Evolutionary conservation across 306 rosid species (phyloP).

Genomic region (Carpinus fangiana): DNA sequence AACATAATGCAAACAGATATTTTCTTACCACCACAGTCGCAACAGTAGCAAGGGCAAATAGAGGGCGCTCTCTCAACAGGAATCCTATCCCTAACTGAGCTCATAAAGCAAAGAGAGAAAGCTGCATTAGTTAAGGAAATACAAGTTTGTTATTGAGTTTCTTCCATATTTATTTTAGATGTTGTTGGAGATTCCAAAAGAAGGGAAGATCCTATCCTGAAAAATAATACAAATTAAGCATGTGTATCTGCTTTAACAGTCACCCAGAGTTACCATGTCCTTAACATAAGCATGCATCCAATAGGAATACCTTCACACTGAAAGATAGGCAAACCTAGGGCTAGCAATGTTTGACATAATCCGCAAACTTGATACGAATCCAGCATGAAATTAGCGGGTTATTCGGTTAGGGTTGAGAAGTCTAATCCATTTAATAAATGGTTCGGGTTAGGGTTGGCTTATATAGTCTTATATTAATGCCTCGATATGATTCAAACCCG

Average conservation of each 20-base stretch:
- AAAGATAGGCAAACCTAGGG: background rate
- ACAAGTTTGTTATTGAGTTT: background rate
- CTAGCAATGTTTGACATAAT: too few relatives aligned
- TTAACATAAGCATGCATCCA: background rate
- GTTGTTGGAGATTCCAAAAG: background rate
- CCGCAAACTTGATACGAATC: too few relatives aligned
- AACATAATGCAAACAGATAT: background rate
- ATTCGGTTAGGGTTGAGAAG: too few relatives aligned
- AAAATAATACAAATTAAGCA: background rate
- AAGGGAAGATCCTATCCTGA: background rate
- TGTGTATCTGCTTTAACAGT: background rate
- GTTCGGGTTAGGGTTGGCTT: too few relatives aligned
- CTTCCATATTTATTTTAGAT: background rate
- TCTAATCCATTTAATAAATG: too few relatives aligned
- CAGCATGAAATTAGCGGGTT: too few relatives aligned
- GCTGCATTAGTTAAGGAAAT: slow-evolving; percentile 13
- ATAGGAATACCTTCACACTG: background rate
- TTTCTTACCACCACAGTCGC: slow-evolving; percentile 60
- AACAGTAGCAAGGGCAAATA: slow-evolving; percentile 63
- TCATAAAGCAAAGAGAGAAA: slow-evolving; percentile 13
- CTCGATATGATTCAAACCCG: too few relatives aligned
- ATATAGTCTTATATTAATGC: too few relatives aligned
- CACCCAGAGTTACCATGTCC: background rate
- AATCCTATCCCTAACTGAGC: slow-evolving; percentile 60
- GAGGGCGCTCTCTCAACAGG: slow-evolving; percentile 59